phyloP scores from a whole-genome alignment of 768 basidiomycete species.

The Boletus eberwhitei region DNA sequence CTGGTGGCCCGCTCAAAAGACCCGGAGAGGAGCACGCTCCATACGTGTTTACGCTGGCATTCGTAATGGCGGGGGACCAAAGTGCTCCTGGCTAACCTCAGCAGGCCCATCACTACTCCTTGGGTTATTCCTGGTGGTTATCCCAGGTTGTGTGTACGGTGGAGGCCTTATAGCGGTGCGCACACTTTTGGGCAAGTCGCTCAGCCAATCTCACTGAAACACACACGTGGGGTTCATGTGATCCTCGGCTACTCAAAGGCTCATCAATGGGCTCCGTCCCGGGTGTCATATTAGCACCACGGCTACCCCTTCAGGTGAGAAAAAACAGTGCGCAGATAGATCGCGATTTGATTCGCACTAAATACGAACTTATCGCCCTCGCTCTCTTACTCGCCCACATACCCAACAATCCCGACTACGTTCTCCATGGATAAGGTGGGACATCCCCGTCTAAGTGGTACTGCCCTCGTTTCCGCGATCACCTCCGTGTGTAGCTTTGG shows the following conservation, averaged over 20 bases:
- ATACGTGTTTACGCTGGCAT: no score
- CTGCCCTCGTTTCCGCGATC: conserved; percentile 8
- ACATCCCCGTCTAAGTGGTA: conserved; percentile 6
- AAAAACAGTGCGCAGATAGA: neutral
- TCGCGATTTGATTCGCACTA: neutral
- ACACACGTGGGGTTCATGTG: conserved; percentile 3
- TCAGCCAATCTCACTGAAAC: neutral
- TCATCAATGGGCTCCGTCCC: neutral
- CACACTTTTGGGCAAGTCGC: neutral
- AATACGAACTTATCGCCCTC: neutral
- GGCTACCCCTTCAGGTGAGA: neutral
- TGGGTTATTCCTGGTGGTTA: neutral
- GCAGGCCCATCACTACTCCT: neutral
- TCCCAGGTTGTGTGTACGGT: neutral
- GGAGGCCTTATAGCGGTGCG: neutral
- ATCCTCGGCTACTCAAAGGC: neutral
- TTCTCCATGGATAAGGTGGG: conserved; percentile 7
- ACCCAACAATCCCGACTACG: neutral
- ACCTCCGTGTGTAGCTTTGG: conserved; percentile 17
- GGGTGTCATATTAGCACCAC: neutral
- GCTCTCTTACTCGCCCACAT: no score
- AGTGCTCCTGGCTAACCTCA: neutral
- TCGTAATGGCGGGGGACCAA: no score
- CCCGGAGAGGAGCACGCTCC: no score
- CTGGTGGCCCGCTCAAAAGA: no score